These are phyloP conservation scores for Fusarium nanum DNA, from an alignment of 2,329 filamentous ascomycete genomes.

Conservation along the genomic window DNA sequence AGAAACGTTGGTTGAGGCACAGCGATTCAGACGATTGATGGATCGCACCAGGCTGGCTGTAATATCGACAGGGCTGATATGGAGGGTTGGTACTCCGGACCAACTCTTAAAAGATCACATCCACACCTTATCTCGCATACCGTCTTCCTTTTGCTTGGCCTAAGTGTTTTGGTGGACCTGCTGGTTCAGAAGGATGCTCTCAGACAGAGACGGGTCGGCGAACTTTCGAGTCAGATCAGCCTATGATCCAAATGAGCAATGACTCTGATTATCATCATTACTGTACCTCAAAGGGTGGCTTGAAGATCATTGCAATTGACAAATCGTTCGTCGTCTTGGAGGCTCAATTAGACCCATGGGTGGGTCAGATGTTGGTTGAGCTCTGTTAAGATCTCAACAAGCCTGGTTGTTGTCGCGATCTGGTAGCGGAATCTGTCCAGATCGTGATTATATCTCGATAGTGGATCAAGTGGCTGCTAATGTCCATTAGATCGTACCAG, in stretches of 20 bases:
- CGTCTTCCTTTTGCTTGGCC: not conserved
- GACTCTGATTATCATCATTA: slow-evolving; percentile 5
- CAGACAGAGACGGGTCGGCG: not conserved
- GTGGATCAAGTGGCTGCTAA: slow-evolving; percentile 38
- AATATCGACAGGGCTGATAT: slow-evolving; percentile 7
- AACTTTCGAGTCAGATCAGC: not conserved
- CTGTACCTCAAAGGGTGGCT: not conserved
- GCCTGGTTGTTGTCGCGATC: slow-evolving; percentile 31
- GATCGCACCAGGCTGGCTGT: not conserved
- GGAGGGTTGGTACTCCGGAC: not conserved
- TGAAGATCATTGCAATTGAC: not conserved
- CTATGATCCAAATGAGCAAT: not conserved
- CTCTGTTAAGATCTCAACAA: slow-evolving; percentile 28
- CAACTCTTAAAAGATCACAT: not conserved
- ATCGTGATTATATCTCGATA: slow-evolving; percentile 45
- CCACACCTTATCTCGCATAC: not conserved
- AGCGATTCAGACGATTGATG: not conserved
- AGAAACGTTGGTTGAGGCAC: not conserved
- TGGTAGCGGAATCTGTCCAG: slow-evolving; percentile 26
- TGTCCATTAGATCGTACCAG: slow-evolving; percentile 30
- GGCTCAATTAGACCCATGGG: not conserved
- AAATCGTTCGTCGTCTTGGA: not conserved
- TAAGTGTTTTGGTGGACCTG: not conserved
- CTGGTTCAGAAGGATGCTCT: not conserved
- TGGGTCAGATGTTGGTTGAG: slow-evolving; percentile 8